Evolutionary conservation across 2,329 filamentous ascomycete genomes (phyloP), one percentile per base, ranked within the genome.

Genomic region (Alternaria angustiovoidea): DNA sequence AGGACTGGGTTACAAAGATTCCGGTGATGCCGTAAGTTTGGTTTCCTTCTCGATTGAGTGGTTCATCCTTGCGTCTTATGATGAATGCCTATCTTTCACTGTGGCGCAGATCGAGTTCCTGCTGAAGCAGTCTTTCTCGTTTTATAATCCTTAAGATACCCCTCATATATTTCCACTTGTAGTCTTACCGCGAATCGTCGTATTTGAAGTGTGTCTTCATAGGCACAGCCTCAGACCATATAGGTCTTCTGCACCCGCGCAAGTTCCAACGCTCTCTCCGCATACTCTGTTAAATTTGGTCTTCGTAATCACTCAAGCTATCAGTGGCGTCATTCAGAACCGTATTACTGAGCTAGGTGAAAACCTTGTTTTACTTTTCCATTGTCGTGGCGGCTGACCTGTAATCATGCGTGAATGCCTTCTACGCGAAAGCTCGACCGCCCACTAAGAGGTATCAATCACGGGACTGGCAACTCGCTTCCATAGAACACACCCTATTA

Each of bases 1-100:
- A 67, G 28, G 55, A 63, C 0, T 78, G 75, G 75, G 61, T 76
- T 4, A 58, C 59, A n/a, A 56, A 64, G 42, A 75, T 76, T 8
- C 73, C 74, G 0, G 52, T 71, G 2, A 54, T 73, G 7, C 68
- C 66, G 2, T 72, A 59, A 41, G n/a, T 24, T n/a, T 14, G 22
- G 32, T 2, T 32, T 41, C 3, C 32, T 14, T 30, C 11, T 47
- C 1, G 28, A 32, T 32, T 1, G 3, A 5, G 12, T 14, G n/a
- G 7, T 32, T 12, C 26, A 5, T 4, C 1, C 18, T 4, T 32
- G 11, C 12, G n/a, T 14, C 7, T 9, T 2, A 20, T 3, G 14
- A 18, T 7, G 24, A 3, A 28, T 36, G 11, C 1, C 16, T 2
- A 2, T 18, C 18, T 24, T 5, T 2, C 1, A 18, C 16, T n/a